Conservation (phyloP, 2,329 filamentous ascomycete genomes). For the Colletotrichum sp. region DNA sequence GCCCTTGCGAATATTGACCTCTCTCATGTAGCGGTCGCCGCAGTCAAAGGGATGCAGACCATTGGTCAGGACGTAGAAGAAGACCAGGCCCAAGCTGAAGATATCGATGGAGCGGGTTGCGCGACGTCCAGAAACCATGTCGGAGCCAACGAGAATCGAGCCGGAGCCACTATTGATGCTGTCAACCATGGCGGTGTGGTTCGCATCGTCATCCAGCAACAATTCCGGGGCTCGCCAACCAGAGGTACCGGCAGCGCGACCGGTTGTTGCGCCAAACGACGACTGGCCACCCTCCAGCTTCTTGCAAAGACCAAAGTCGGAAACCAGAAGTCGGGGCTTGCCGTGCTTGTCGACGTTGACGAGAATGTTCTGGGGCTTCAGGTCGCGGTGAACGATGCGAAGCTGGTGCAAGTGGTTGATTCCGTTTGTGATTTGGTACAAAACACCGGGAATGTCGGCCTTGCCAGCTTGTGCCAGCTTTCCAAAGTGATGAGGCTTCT, state of each 20-base stretch:
- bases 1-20: slow-evolving; percentile 96
- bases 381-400: slow-evolving; percentile 93
- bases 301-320: slow-evolving; percentile 97
- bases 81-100: slow-evolving; percentile 96
- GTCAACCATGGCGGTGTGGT: slow-evolving; percentile 53
- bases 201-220: slow-evolving; percentile 77
- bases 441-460: slow-evolving; percentile 76
- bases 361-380: slow-evolving; percentile 97
- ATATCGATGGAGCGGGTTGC: slow-evolving; percentile 97
- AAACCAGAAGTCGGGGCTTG: slow-evolving; percentile 86
- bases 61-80: slow-evolving; percentile 96
- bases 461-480: slow-evolving; percentile 76
- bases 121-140: slow-evolving; percentile 70
- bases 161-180: slow-evolving; percentile 67
- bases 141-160: slow-evolving; percentile 60
- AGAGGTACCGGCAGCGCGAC: slow-evolving; percentile 89
- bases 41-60: slow-evolving; percentile 94
- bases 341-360: slow-evolving; percentile 76
- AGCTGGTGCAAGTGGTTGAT: slow-evolving; percentile 88
- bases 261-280: slow-evolving; percentile 92
- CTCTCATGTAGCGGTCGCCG: slow-evolving; percentile 91
- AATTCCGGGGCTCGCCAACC: slow-evolving; percentile 97
- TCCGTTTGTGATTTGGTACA: slow-evolving; percentile 90
- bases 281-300: slow-evolving; percentile 94
- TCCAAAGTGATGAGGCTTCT: slow-evolving; percentile 71